Conservation (phyloP, 495 filamentous ascomycete species). For the Lepidopterella palustris region DNA sequence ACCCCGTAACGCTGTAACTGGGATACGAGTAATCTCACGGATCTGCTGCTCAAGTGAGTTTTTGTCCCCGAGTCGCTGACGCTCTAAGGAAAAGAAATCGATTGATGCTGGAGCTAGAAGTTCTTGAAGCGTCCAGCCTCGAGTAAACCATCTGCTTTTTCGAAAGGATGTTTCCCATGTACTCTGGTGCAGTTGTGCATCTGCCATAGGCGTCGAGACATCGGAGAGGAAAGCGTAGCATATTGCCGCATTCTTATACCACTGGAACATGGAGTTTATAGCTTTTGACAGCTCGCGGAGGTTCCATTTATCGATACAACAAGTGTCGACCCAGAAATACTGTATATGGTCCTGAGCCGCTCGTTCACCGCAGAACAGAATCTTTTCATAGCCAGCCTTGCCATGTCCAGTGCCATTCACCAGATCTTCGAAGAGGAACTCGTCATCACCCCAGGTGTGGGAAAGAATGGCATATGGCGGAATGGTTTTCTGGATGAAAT, state of each 20-base stretch:
- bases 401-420: not conserved
- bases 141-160: no score
- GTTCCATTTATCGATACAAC: constrained; percentile 10
- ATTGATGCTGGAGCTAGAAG: constrained; percentile 18
- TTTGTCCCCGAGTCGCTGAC: constrained; percentile 22
- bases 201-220: constrained; percentile 2
- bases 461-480: constrained; percentile 1
- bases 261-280: no score
- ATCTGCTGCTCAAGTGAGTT: constrained; percentile 16
- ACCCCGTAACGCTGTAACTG: constrained; percentile 15
- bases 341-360: not conserved
- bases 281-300: constrained; percentile 2
- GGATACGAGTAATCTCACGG: constrained; percentile 21
- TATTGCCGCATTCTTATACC: constrained; percentile 3
- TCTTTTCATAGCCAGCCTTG: constrained; percentile 4
- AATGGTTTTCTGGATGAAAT: not conserved
- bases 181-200: not conserved
- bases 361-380: not conserved
- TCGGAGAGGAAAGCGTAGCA: constrained; percentile 8
- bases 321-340: no score
- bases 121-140: no score
- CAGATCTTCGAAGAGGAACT: not conserved
- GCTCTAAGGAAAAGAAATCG: constrained; percentile 25
- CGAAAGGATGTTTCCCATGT: constrained; percentile 14
- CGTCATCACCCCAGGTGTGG: not conserved